A percentile compares a stretch with the other conserved stretches of the same genome.
These are phyloP conservation scores for Kuraishia piskuri DNA, from an alignment of 805 yeast genomes.

Conservation along the genomic window DNA sequence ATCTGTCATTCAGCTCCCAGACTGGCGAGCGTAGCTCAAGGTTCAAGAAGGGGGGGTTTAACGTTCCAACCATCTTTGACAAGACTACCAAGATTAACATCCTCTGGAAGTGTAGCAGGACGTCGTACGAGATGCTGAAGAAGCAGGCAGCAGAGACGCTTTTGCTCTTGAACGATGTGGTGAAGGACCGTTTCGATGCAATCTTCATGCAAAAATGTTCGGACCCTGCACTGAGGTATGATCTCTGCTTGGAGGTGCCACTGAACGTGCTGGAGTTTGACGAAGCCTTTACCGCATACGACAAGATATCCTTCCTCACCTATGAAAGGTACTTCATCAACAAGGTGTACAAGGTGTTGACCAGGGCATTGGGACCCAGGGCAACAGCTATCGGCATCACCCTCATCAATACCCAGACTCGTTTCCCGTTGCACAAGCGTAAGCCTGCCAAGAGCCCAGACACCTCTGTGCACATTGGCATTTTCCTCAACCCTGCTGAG, in stretches of 20 bases:
- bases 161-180: constrained; percentile 63
- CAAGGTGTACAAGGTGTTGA: constrained; percentile 50
- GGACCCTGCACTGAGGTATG: constrained; percentile 52
- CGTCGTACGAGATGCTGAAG: constrained; percentile 54
- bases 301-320: constrained; percentile 63
- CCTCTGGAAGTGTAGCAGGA: constrained; percentile 69
- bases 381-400: constrained; percentile 28
- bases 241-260: constrained; percentile 49
- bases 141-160: constrained; percentile 65
- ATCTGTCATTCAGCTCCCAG: constrained; percentile 55
- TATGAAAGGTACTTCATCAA: constrained; percentile 58
- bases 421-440: constrained; percentile 11
- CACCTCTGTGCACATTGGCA: constrained; percentile 39
- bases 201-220: constrained; percentile 60
- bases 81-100: constrained; percentile 70
- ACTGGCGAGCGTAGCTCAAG: constrained; percentile 36
- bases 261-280: constrained; percentile 29
- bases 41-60: constrained; percentile 51
- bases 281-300: constrained; percentile 54
- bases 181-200: constrained; percentile 73
- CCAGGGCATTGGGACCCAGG: constrained; percentile 48
- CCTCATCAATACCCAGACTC: constrained; percentile 9
- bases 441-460: constrained; percentile 12
- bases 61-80: constrained; percentile 70
- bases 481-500: constrained; percentile 61